phyloP scores from a whole-genome alignment of 192 early-diverging fungal genomes.

The Helicostylum pulchrum region DNA sequence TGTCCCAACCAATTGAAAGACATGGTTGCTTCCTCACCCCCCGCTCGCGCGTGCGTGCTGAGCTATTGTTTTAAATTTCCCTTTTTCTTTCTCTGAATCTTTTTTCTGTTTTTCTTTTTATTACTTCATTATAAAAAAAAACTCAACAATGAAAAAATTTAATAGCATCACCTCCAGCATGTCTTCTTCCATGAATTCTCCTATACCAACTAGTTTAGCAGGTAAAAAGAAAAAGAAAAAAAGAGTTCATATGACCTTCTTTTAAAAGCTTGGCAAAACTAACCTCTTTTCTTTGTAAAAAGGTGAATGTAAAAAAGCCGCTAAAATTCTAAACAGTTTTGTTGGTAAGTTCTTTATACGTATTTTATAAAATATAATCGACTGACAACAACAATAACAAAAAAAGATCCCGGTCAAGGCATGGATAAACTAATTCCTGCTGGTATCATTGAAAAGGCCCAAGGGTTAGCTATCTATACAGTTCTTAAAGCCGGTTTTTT shows the following conservation, averaged over 20 bases:
- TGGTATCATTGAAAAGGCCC: conserved; percentile 66
- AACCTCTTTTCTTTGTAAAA: not conserved
- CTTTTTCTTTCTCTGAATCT: not conserved
- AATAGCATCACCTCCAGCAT: conserved; percentile 4
- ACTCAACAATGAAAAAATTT: conserved; percentile 3
- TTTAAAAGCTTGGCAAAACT: not conserved
- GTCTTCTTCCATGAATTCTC: not conserved
- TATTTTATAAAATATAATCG: too few relatives aligned
- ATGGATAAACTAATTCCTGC: conserved; percentile 68
- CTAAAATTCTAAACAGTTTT: conserved; percentile 28
- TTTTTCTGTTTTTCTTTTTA: not conserved
- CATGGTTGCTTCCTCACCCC: too few relatives aligned
- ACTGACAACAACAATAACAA: not conserved
- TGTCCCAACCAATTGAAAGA: too few relatives aligned
- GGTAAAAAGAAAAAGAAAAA: not conserved
- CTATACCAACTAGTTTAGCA: conserved; percentile 13
- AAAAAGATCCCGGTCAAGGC: conserved; percentile 43
- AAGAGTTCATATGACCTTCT: not conserved
- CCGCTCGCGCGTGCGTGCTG: too few relatives aligned
- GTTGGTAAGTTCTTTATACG: too few relatives aligned
- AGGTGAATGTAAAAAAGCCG: conserved; percentile 36
- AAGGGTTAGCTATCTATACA: conserved; percentile 90
- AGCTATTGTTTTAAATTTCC: not conserved
- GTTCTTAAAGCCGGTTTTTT: conserved; percentile 94
- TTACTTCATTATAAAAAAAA: not conserved